Evolutionary conservation across 192 early-diverging fungal species (phyloP).

Genomic region (Mortierella hygrophila): DNA sequence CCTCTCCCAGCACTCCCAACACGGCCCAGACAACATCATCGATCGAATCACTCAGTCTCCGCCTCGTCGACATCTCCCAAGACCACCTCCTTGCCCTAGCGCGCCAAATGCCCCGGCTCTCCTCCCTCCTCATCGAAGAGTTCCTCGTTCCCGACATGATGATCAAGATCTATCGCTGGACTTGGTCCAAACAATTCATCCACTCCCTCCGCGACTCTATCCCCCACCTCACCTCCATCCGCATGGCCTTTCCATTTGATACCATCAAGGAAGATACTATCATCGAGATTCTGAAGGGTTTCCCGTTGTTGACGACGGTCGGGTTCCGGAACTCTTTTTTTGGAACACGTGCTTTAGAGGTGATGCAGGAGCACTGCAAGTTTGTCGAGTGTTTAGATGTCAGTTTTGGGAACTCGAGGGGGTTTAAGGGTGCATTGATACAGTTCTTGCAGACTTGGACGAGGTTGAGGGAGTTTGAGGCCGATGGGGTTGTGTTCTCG

Average conservation of each 20-base stretch:
- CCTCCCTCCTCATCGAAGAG: constrained; percentile 37
- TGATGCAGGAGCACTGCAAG: constrained; percentile 30
- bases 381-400: constrained; percentile 39
- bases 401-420: constrained; percentile 21
- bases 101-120: constrained; percentile 10
- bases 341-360: constrained; percentile 32
- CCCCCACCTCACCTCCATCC: constrained; percentile 27
- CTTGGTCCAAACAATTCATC: constrained; percentile 34
- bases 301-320: constrained; percentile 37
- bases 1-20: background rate
- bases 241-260: constrained; percentile 39
- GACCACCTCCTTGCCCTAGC: constrained; percentile 32
- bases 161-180: constrained; percentile 54
- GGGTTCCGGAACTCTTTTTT: constrained; percentile 43
- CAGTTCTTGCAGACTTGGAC: constrained; percentile 33
- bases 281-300: constrained; percentile 38
- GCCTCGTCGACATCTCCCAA: constrained; percentile 47
- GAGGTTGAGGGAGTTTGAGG: constrained; percentile 24
- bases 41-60: constrained; percentile 31
- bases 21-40: background rate
- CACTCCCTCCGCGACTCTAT: constrained; percentile 16
- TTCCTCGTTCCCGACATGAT: constrained; percentile 52
- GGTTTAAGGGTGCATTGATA: constrained; percentile 31
- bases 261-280: constrained; percentile 43
- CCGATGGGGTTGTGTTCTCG: constrained; percentile 41